These are phyloP conservation scores for Samsoniella hepiali DNA, from an alignment of 2,329 filamentous ascomycete species.

Conservation along the genomic window DNA sequence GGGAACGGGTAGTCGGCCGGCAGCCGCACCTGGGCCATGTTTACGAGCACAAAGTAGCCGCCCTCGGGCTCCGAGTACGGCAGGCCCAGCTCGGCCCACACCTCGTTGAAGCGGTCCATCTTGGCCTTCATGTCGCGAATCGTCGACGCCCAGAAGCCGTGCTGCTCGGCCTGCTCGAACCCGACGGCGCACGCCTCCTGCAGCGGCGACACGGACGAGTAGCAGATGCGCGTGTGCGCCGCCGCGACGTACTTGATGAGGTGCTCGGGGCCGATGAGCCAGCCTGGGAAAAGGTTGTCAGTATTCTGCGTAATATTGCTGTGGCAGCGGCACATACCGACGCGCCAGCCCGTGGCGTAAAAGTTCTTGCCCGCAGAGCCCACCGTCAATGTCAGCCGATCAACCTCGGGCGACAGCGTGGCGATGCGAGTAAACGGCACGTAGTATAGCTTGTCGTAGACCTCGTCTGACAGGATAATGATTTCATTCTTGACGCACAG, in stretches of 20 bases:
- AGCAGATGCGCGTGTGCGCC: slow-evolving; percentile 95
- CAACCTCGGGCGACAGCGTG: slow-evolving; percentile 86
- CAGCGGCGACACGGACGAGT: slow-evolving; percentile 85
- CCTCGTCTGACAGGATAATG: slow-evolving; percentile 87
- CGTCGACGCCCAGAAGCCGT: slow-evolving; percentile 83
- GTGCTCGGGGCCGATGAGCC: slow-evolving; percentile 84
- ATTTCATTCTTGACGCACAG: slow-evolving; percentile 90
- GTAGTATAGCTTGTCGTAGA: slow-evolving; percentile 95
- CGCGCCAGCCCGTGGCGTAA: slow-evolving; percentile 95
- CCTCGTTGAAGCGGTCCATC: slow-evolving; percentile 79
- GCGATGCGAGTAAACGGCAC: slow-evolving; percentile 91
- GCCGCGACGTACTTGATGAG: slow-evolving; percentile 88
- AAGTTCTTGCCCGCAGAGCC: slow-evolving; percentile 98
- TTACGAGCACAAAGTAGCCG: slow-evolving; percentile 95
- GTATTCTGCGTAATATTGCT: not conserved
- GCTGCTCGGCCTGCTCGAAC: slow-evolving; percentile 82
- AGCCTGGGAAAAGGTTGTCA: slow-evolving; percentile 48
- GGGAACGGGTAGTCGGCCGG: slow-evolving; percentile 86
- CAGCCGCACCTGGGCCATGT: slow-evolving; percentile 82
- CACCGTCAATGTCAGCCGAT: slow-evolving; percentile 84
- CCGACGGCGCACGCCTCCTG: slow-evolving; percentile 94
- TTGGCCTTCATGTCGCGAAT: slow-evolving; percentile 87
- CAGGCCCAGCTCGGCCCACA: slow-evolving; percentile 72
- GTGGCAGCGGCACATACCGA: slow-evolving; percentile 45
- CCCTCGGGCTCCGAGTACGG: slow-evolving; percentile 92